Percentiles rank a stretch among this genome's conserved stretches.
Conservation (phyloP, 805 yeast genomes). For the Barnettozyma populi region DNA sequence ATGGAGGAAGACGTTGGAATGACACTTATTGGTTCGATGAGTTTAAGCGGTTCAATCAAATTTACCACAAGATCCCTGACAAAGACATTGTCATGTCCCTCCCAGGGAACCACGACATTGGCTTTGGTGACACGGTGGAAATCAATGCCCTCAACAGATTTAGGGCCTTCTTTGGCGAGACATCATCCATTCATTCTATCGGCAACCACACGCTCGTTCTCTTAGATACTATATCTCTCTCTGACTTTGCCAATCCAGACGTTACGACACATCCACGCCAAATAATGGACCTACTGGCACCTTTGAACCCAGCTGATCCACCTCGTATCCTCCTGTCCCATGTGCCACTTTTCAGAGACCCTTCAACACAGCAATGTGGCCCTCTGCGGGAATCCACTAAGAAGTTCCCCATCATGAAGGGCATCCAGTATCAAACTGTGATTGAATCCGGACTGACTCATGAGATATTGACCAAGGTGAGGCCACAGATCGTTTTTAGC, state of each 20-base stretch:
- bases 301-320: slow-evolving; percentile 21
- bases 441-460: slow-evolving; percentile 56
- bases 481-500: slow-evolving; percentile 69
- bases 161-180: slow-evolving; percentile 64
- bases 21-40: slow-evolving; percentile 68
- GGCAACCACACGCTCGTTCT: slow-evolving; percentile 70
- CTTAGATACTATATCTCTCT: slow-evolving; percentile 78
- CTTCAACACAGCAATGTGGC: slow-evolving; percentile 64
- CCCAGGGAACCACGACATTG: slow-evolving; percentile 97
- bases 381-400: slow-evolving; percentile 62
- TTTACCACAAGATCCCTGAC: slow-evolving; percentile 56
- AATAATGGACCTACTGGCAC: slow-evolving; percentile 41
- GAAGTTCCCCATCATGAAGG: slow-evolving; percentile 64
- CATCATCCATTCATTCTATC: slow-evolving; percentile 46
- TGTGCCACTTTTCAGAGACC: slow-evolving; percentile 79
- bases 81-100: slow-evolving; percentile 39
- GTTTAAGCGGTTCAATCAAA: slow-evolving; percentile 54
- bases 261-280: slow-evolving; percentile 43
- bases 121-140: slow-evolving; percentile 74
- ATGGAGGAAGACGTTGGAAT: slow-evolving; percentile 90
- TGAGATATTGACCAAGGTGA: slow-evolving; percentile 48
- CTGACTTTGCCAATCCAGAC: slow-evolving; percentile 45
- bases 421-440: slow-evolving; percentile 89
- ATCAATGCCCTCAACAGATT: slow-evolving; percentile 57
- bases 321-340: slow-evolving; percentile 78